Percentiles rank a stretch among this genome's conserved stretches.
Conservation (phyloP, 106 monocot genomes). For the Dactylorhiza incarnata region DNA sequence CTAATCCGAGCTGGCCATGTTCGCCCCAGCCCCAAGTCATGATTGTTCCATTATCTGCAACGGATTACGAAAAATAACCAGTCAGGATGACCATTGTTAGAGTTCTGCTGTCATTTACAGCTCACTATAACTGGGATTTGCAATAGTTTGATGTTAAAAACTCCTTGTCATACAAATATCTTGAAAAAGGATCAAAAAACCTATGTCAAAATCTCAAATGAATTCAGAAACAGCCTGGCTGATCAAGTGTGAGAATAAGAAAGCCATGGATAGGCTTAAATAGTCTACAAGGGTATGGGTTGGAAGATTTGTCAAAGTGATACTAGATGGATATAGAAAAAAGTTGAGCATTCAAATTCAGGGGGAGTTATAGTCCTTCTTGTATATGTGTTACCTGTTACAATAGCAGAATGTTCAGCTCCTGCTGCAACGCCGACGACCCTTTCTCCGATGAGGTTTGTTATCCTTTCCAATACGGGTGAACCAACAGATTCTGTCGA, state of each 20-base stretch:
- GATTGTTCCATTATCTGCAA: slow-evolving; percentile 46
- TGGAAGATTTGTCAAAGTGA: neutral
- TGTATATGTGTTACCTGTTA: slow-evolving; percentile 37
- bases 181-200: too few species aligned
- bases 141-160: too few species aligned
- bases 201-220: too few species aligned
- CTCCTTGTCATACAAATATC: too few species aligned
- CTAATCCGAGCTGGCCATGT: slow-evolving; percentile 85
- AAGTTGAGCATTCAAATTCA: neutral
- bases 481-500: neutral
- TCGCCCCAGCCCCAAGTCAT: slow-evolving; percentile 98
- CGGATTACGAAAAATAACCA: slow-evolving; percentile 1
- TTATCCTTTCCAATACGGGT: slow-evolving; percentile 25
- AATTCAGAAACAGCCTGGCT: too few species aligned
- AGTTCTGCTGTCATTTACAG: too few species aligned
- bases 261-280: neutral
- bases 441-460: slow-evolving; percentile 22
- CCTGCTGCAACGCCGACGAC: slow-evolving; percentile 62
- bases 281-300: neutral
- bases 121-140: too few species aligned
- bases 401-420: slow-evolving; percentile 73
- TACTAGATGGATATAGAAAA: neutral
- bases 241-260: too few species aligned
- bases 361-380: neutral
- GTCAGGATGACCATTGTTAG: neutral